Percentiles rank a stretch among this genome's conserved stretches.
Evolutionary conservation across 2,329 filamentous ascomycete genomes (phyloP).

Genomic region (Apiospora phragmitis): DNA sequence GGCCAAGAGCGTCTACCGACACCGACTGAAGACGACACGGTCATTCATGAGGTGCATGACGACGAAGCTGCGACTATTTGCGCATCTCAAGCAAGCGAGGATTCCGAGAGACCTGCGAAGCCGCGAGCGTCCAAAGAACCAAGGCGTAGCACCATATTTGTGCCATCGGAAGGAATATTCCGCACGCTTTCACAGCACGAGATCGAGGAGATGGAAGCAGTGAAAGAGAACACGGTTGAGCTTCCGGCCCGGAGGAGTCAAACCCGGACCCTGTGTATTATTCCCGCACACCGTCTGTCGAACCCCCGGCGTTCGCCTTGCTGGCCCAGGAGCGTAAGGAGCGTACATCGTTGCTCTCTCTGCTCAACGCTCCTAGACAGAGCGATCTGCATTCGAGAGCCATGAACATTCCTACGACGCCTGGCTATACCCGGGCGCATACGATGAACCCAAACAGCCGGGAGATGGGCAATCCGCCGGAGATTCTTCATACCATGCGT

Average conservation of each 20-base stretch:
- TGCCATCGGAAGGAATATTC: conserved; percentile 64
- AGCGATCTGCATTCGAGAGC: conserved; percentile 35
- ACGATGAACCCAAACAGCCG: conserved; percentile 25
- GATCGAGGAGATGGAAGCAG: conserved; percentile 42
- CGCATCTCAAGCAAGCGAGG: not conserved
- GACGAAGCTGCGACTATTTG: conserved; percentile 17
- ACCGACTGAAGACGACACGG: conserved; percentile 25
- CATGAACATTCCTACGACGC: conserved; percentile 44
- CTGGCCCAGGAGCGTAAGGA: conserved; percentile 40
- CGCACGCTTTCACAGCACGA: conserved; percentile 59
- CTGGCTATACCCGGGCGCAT: conserved; percentile 28
- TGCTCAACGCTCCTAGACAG: conserved; percentile 57
- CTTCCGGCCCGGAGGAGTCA: conserved; percentile 35
- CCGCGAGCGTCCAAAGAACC: conserved; percentile 38
- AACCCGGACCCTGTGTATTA: conserved; percentile 35
- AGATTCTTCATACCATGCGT: not conserved
- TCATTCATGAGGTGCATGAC: conserved; percentile 15
- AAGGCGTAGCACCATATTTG: conserved; percentile 56
- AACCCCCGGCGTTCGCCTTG: conserved; percentile 60
- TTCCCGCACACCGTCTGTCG: conserved; percentile 61
- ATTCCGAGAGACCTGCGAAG: conserved; percentile 27
- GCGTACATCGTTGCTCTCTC: conserved; percentile 60
- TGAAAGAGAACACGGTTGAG: conserved; percentile 28
- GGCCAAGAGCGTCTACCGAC: conserved; percentile 29
- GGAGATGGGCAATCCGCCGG: conserved; percentile 1